Percentiles rank a stretch among this genome's conserved stretches.
phyloP scores from a whole-genome alignment of 2,329 filamentous ascomycete species.

The Aspergillus melleus region DNA sequence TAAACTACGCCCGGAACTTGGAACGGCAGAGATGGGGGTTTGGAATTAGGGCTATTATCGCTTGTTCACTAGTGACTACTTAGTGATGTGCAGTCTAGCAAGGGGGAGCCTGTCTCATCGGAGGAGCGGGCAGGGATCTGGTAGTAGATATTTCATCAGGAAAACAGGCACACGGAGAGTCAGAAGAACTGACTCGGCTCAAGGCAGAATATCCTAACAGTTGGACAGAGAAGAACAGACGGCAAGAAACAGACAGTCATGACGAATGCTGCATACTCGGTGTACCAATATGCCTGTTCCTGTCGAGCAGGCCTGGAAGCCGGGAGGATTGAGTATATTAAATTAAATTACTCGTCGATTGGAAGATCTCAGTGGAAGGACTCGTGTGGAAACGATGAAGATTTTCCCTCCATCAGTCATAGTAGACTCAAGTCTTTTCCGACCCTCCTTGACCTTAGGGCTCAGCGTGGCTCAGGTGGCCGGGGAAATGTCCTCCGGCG shows the following conservation, averaged over 20 bases:
- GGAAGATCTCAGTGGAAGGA: not conserved
- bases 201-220: conserved; percentile 5
- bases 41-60: too few species aligned
- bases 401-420: too few species aligned
- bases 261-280: not conserved
- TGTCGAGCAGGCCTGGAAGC: not conserved
- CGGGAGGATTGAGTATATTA: not conserved
- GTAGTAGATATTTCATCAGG: too few species aligned
- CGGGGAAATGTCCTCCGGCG: not conserved
- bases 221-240: not conserved
- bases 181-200: not conserved
- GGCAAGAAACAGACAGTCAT: not conserved
- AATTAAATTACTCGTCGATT: not conserved
- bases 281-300: conserved; percentile 7
- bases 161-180: not conserved
- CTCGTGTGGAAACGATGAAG: not conserved
- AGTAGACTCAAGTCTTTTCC: not conserved
- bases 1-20: not conserved
- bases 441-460: not conserved
- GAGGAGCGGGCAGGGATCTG: too few species aligned
- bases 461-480: too few species aligned
- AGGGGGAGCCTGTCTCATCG: too few species aligned
- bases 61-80: too few species aligned
- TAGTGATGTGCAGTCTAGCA: too few species aligned
- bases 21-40: too few species aligned